A percentile compares a stretch with the other conserved stretches of the same genome.
Conservation (phyloP, 176 grass and related monocot genomes). For the Oryza rufipogon region DNA sequence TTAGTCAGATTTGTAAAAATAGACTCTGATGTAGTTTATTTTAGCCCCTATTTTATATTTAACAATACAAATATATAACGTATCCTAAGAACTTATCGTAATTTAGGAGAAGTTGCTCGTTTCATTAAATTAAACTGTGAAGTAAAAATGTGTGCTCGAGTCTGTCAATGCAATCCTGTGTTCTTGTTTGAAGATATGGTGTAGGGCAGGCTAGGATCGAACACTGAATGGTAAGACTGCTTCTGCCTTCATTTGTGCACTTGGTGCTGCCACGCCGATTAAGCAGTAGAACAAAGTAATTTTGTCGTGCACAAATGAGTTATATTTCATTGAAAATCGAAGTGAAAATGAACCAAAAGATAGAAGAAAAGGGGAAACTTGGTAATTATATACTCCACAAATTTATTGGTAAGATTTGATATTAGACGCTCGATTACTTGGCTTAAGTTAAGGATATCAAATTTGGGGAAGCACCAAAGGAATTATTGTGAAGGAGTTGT, state of each 20-base stretch:
- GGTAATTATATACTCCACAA: too few relatives aligned
- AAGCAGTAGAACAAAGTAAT: too few relatives aligned
- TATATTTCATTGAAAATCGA: background rate
- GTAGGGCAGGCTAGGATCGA: background rate
- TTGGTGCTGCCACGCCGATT: too few relatives aligned
- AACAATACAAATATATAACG: background rate
- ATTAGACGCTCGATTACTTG: background rate
- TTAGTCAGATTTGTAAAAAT: background rate
- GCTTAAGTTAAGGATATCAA: too few relatives aligned
- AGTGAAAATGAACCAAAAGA: background rate
- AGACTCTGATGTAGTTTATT: background rate
- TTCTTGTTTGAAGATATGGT: background rate
- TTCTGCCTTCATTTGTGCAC: background rate
- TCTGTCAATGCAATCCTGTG: background rate
- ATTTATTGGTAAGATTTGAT: background rate
- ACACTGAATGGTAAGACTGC: background rate
- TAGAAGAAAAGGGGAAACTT: background rate
- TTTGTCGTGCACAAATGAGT: too few relatives aligned
- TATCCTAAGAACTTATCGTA: background rate
- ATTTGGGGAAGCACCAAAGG: too few relatives aligned
- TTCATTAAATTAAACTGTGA: slow-evolving; percentile 12
- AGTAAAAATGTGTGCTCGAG: background rate
- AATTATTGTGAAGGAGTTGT: too few relatives aligned
- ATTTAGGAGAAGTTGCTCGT: background rate
- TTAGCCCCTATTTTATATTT: background rate